A percentile compares a stretch with the other conserved stretches of the same genome.
phyloP scores from a whole-genome alignment of 2,329 filamentous ascomycete genomes.

The Ophiostoma sp. region DNA sequence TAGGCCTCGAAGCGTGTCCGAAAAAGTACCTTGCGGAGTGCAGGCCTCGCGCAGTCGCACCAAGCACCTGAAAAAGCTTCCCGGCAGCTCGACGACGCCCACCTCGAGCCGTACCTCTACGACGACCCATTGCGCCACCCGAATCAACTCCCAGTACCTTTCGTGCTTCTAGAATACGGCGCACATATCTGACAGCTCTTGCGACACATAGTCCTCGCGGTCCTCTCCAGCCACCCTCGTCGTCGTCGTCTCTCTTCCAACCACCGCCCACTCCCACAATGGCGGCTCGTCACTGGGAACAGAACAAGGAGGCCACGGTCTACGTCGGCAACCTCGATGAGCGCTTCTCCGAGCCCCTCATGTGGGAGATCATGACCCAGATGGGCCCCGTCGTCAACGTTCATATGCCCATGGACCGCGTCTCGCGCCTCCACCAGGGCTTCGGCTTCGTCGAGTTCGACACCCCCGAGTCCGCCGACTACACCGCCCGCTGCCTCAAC shows the following conservation, averaged over 20 bases:
- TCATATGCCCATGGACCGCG: conserved; percentile 95
- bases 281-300: conserved; percentile 58
- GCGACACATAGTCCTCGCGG: no score
- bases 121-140: neutral
- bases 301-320: conserved; percentile 96
- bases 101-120: neutral
- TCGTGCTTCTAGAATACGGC: no score
- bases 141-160: no score
- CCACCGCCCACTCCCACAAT: conserved; percentile 27
- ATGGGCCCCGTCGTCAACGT: conserved; percentile 96
- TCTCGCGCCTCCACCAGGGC: conserved; percentile 92
- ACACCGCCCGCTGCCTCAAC: conserved; percentile 95
- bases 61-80: neutral
- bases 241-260: neutral
- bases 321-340: conserved; percentile 99
- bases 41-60: neutral
- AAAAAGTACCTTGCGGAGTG: neutral
- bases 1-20: neutral
- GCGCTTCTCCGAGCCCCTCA: conserved; percentile 79
- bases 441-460: conserved; percentile 99
- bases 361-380: conserved; percentile 98
- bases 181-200: no score
- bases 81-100: neutral
- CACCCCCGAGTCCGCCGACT: conserved; percentile 90
- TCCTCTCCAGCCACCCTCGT: neutral